Base-by-base conservation (phyloP, 176 grass and related monocot genomes). In the Chloris gayana region DNA sequence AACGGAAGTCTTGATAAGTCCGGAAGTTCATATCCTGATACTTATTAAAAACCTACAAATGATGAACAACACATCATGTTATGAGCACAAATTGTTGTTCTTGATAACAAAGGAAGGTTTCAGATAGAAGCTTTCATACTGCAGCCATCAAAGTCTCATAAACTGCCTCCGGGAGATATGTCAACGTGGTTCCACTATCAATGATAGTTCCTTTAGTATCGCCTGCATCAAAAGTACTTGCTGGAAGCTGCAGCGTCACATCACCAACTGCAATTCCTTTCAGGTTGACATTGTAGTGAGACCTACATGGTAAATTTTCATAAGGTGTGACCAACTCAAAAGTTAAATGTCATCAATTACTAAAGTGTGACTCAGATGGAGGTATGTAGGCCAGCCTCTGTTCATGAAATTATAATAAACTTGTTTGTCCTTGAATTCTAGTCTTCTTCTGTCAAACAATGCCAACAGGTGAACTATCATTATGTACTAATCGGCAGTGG, bases 261-360 rank as follows among this genome's bases (percentile, higher is more conserved):
- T 80, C 81, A 80, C 90, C 95, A 70, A 98, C 95, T 78, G 87
- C 74, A 82, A 98, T 89, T 35, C 47, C 79, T 70, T 91, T 81
- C 61, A 98, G 51, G 76, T 95, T 98, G 64, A 98, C 90, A 75
- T 98, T 98, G 71, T 98, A 98, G 60, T 98, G 95, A 45, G 76
- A 79, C 85, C 95, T 98, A 79, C 78, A 56, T n/a, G 57, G 81
- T 53, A 73, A 85, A 33, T 80, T 44, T 67, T 68, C 24, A 70
- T 63, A 69, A 75, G 70, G 14, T 80, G 3, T 64, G 14, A 30
- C 3, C 15, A 71, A 60, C 25, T 32, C 50, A 68, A 74, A 30
- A 63, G 37, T 35, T 59, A 71, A n/a, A 84, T 29, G 24, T 4
- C 64, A 69, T 4, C 11, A 26, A 73, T 80, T 21, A 80, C 2